A percentile compares a stretch with the other conserved stretches of the same genome.
Evolutionary conservation across 208 protist genomes (phyloP).

Genomic region (Leishmania turanica): DNA sequence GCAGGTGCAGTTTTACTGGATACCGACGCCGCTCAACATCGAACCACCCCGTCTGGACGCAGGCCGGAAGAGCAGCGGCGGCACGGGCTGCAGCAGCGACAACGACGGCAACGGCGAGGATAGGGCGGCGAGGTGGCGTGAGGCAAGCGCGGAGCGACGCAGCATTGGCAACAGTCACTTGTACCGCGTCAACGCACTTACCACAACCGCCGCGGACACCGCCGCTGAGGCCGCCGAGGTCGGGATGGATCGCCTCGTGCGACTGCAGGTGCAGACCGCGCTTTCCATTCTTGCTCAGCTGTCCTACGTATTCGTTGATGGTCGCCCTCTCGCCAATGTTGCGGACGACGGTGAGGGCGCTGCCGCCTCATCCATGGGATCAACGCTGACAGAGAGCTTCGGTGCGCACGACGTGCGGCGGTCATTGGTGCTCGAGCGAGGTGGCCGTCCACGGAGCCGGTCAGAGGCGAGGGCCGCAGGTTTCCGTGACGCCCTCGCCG

Average conservation of each 20-base stretch:
- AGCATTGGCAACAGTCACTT: neutral
- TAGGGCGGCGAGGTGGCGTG: neutral
- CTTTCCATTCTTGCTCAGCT: conserved; percentile 23
- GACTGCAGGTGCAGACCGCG: conserved; percentile 20
- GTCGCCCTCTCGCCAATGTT: neutral
- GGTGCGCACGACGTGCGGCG: neutral
- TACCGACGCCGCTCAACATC: conserved; percentile 20
- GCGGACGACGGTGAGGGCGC: neutral
- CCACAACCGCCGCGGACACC: neutral
- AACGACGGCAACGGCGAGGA: conserved; percentile 1
- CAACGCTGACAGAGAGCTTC: conserved; percentile 6
- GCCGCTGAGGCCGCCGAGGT: neutral
- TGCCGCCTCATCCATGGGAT: neutral
- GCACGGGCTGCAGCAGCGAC: neutral
- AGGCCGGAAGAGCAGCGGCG: neutral
- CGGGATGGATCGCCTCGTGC: neutral
- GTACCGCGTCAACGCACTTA: neutral
- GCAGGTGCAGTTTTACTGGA: conserved; percentile 37
- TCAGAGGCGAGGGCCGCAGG: neutral
- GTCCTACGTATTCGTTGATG: conserved; percentile 27
- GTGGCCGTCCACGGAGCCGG: neutral
- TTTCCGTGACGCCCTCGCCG: conserved; percentile 17
- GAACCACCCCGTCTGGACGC: conserved; percentile 7
- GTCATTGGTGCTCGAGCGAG: neutral
- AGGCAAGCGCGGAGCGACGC: neutral